Evolutionary conservation across 2,329 filamentous ascomycete species (phyloP).

Genomic region (Talaromyces sp.): DNA sequence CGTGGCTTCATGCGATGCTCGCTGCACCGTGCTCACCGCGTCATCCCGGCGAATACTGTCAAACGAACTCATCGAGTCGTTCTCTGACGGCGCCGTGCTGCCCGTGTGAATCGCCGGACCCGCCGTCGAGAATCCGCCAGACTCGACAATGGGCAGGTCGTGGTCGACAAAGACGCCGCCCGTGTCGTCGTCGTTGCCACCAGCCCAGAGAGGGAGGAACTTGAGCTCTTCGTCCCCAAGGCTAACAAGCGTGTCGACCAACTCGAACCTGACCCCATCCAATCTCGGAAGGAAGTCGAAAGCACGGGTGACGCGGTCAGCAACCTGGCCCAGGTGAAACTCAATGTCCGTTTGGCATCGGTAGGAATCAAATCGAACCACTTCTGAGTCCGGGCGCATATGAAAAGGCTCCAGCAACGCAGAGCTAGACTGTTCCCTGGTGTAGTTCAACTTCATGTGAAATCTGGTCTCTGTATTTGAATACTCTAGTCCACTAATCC

Average conservation of each 20-base stretch:
- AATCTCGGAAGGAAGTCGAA: neutral
- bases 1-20: constrained; percentile 32
- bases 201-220: constrained; percentile 63
- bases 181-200: constrained; percentile 49
- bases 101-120: constrained; percentile 27
- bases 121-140: constrained; percentile 30
- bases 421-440: neutral
- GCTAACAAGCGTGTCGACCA: constrained; percentile 44
- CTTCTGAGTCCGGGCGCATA: neutral
- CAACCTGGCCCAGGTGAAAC: neutral
- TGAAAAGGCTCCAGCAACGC: neutral
- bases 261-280: constrained; percentile 12
- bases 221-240: constrained; percentile 55
- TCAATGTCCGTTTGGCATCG: neutral
- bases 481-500: neutral
- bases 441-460: neutral
- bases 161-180: constrained; percentile 45
- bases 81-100: constrained; percentile 13
- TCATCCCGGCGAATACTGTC: constrained; percentile 22
- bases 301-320: neutral
- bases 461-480: neutral
- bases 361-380: neutral
- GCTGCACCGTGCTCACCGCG: constrained; percentile 27
- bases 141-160: constrained; percentile 27
- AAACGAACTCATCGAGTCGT: constrained; percentile 19